Evolutionary conservation across 768 basidiomycete species (phyloP).

Genomic region (Sarcomyxa edulis): DNA sequence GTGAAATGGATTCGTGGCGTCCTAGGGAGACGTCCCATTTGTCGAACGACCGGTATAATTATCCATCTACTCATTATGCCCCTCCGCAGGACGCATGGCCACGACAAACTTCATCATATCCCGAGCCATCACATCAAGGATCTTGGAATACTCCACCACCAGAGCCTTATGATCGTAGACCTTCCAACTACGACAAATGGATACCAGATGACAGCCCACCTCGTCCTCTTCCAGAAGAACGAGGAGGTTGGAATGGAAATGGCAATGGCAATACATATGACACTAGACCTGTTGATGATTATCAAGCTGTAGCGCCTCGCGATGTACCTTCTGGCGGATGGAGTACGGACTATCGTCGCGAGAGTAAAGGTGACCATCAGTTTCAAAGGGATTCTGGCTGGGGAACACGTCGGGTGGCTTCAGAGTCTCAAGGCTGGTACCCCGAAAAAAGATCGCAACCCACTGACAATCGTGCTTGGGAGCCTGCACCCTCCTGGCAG

Average conservation of each 20-base stretch:
- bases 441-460: conserved; percentile 21
- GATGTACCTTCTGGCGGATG: conserved; percentile 30
- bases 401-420: conserved; percentile 44
- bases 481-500: conserved; percentile 68
- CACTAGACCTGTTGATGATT: conserved; percentile 17
- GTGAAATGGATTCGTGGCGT: conserved; percentile 47
- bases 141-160: conserved; percentile 29
- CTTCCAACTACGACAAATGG: conserved; percentile 36
- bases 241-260: too few relatives aligned
- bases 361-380: conserved; percentile 30
- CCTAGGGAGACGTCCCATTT: conserved; percentile 28
- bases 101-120: conserved; percentile 38
- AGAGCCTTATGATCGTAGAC: conserved; percentile 37
- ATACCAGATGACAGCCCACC: conserved; percentile 35
- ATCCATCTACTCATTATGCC: conserved; percentile 36
- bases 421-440: conserved; percentile 17
- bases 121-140: conserved; percentile 42
- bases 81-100: conserved; percentile 40
- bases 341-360: conserved; percentile 33
- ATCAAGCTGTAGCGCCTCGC: too few relatives aligned
- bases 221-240: conserved; percentile 31
- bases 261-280: too few relatives aligned
- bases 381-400: conserved; percentile 48
- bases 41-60: conserved; percentile 38
- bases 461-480: conserved; percentile 60